phyloP scores from a whole-genome alignment of 176 grass and related monocot genomes.

The Musa schizocarpa region DNA sequence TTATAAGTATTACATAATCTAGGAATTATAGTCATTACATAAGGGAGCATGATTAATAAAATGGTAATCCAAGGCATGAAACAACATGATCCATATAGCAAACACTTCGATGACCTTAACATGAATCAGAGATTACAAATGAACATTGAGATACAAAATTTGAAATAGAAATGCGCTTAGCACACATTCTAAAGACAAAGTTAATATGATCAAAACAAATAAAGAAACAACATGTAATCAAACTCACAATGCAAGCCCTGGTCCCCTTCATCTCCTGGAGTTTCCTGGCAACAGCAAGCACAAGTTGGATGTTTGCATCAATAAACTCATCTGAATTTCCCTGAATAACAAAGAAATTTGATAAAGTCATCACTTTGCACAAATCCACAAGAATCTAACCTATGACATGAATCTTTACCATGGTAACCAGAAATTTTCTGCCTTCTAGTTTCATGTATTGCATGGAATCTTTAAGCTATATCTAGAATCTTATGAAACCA shows the following conservation, averaged over 20 bases:
- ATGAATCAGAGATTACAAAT: no score
- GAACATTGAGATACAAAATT: no score
- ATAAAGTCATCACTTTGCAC: neutral
- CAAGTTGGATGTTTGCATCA: constrained; percentile 92
- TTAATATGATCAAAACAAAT: neutral
- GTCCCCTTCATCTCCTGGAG: constrained; percentile 60
- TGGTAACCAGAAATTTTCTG: neutral
- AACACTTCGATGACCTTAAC: no score
- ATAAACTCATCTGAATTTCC: constrained; percentile 98
- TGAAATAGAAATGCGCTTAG: no score
- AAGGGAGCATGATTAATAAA: no score
- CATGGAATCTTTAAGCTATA: neutral
- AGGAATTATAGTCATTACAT: no score
- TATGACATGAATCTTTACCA: neutral
- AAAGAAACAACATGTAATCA: constrained; percentile 5
- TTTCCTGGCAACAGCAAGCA: constrained; percentile 64
- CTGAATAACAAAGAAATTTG: constrained; percentile 26
- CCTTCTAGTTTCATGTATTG: neutral
- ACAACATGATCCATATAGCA: no score
- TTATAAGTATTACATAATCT: neutral
- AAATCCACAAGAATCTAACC: neutral
- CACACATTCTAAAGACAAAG: no score
- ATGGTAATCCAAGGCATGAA: no score
- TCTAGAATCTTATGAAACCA: no score
- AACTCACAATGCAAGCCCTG: constrained; percentile 74